Percentiles rank a stretch among this genome's conserved stretches.
These are phyloP conservation scores for Diplodia corticola DNA, from an alignment of 2,329 filamentous ascomycete species.

Conservation along the genomic window DNA sequence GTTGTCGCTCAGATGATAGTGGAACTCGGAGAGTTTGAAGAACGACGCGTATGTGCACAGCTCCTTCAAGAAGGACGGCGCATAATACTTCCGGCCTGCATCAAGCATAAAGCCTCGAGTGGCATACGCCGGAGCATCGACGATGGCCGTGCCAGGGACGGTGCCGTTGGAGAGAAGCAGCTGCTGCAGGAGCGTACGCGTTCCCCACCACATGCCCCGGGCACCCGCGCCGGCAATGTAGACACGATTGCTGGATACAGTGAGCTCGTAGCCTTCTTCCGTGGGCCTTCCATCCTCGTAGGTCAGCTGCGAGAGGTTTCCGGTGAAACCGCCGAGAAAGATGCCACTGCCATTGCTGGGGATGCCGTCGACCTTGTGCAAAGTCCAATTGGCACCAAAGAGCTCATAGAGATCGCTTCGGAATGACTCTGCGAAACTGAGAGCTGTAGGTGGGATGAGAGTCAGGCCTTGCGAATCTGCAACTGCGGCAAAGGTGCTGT, in stretches of 20 bases:
- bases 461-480: conserved; percentile 51
- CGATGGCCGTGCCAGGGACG: conserved; percentile 32
- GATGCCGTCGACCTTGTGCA: conserved; percentile 41
- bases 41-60: conserved; percentile 49
- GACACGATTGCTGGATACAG: conserved; percentile 37
- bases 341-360: conserved; percentile 44
- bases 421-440: conserved; percentile 53
- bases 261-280: conserved; percentile 54
- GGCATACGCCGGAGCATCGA: conserved; percentile 47
- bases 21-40: conserved; percentile 53
- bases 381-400: conserved; percentile 45
- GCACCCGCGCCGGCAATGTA: conserved; percentile 46
- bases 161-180: conserved; percentile 40
- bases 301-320: conserved; percentile 34
- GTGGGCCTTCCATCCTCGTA: conserved; percentile 52
- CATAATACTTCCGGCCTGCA: conserved; percentile 49
- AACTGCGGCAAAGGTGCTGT: conserved; percentile 40
- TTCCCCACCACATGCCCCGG: conserved; percentile 52
- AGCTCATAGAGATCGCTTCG: conserved; percentile 46
- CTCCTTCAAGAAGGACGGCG: conserved; percentile 45
- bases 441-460: conserved; percentile 52
- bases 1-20: conserved; percentile 54
- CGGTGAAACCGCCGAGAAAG: conserved; percentile 42
- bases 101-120: conserved; percentile 50
- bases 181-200: conserved; percentile 48